phyloP scores from a whole-genome alignment of 2,329 filamentous ascomycete species.

The Hypoxylon sp. region DNA sequence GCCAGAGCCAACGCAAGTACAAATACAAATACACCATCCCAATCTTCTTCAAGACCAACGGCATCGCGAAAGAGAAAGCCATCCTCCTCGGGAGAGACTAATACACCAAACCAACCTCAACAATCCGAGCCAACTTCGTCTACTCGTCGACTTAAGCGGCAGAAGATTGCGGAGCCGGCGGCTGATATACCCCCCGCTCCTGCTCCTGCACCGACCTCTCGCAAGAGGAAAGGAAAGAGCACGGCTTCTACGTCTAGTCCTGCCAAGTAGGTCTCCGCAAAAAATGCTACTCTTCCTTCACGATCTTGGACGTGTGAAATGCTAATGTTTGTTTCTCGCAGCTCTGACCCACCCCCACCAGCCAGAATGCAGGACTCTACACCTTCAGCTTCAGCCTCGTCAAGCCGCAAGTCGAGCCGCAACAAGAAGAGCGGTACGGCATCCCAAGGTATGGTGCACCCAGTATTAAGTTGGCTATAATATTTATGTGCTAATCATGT shows the following conservation, averaged over 20 bases:
- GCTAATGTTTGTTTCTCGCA: conserved; percentile 45
- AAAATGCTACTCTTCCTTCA: not conserved
- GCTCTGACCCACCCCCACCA: conserved; percentile 74
- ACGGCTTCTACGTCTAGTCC: conserved; percentile 79
- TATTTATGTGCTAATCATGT: conserved; percentile 17
- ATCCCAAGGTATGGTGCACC: conserved; percentile 56
- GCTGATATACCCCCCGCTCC: conserved; percentile 53
- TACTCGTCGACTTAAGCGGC: conserved; percentile 77
- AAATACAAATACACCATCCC: conserved; percentile 41
- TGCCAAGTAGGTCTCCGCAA: conserved; percentile 67
- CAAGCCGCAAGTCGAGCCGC: conserved; percentile 80
- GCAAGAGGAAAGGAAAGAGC: conserved; percentile 73
- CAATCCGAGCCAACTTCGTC: conserved; percentile 56
- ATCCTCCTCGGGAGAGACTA: conserved; percentile 64
- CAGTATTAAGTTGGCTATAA: not conserved
- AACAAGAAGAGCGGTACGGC: conserved; percentile 74
- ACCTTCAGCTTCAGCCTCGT: conserved; percentile 70
- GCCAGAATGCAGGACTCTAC: conserved; percentile 72
- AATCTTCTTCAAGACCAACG: conserved; percentile 61
- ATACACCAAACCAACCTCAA: conserved; percentile 56
- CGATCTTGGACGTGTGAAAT: conserved; percentile 19
- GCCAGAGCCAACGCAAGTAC: conserved; percentile 54
- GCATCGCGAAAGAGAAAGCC: conserved; percentile 82
- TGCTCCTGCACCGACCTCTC: conserved; percentile 59
- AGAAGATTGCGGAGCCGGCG: conserved; percentile 71